Base-by-base conservation (phyloP, 768 basidiomycete species). In the Xanthoconium purpureum region DNA sequence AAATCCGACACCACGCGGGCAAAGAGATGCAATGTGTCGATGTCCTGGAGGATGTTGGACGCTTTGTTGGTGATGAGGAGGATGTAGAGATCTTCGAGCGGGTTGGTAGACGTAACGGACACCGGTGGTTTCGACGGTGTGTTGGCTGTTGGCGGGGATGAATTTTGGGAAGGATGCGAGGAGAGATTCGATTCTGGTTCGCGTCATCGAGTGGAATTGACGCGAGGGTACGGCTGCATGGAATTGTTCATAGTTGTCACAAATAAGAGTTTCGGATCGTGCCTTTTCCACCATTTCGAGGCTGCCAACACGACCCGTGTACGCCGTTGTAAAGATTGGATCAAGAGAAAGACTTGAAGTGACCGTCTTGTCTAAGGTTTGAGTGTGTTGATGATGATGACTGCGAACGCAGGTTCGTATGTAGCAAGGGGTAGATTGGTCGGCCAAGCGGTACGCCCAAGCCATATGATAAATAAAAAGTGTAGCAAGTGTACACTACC, bases 11-110 rank as follows among this genome's bases (percentile, higher is more conserved):
- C 94, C 46, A 97, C 88, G 36, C 96, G 87, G 1, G 95, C 89
- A 64, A 97, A 89, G 37, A 99, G 88, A 63, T 95, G 92, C 0
- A 99, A 80, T 0, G 96, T 99, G 55, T 97, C 91, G 61, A 98
- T 96, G 72, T 98, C 97, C 77, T 97, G 97, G 38, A 99, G 78
- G 66, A 98, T 98, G 68, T 99, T 99, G n/a, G 91, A 94, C 9
- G 93, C 91, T 73, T 97, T 98, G 77, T 98, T 98, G 52, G 96
- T 98, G 74, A 98, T 95, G 61, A 98, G 81, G 62, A 98, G 81
- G 57, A 98, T 96, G 74, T 98, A 98, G 28, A 98, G 84, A 71
- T 98, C 94, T 72, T 97, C 94, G 45, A 98, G 82, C 0, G 94
- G 94, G 94, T 67, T 97, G 94, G 73, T 96, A 98, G 58, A 98